A percentile compares a stretch with the other conserved stretches of the same genome.
These are phyloP conservation scores for Blastobotrys robertii DNA, from an alignment of 805 yeast species.

Conservation along the genomic window DNA sequence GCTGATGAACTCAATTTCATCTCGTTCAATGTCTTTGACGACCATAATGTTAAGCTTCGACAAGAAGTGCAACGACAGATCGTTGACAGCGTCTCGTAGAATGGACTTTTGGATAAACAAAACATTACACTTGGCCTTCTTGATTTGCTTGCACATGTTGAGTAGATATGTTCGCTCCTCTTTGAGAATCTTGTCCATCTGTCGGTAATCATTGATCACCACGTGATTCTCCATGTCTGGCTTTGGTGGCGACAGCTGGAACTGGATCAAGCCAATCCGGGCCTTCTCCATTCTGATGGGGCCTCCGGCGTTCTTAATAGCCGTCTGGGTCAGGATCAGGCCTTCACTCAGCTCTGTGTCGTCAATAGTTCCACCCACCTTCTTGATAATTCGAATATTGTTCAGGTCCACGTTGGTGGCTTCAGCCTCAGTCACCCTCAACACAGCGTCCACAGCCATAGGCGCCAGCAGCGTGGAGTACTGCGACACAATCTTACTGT, in stretches of 20 bases:
- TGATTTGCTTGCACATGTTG: slow-evolving; percentile 91
- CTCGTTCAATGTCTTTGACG: slow-evolving; percentile 90
- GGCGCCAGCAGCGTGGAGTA: slow-evolving; percentile 81
- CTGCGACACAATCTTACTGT: slow-evolving; percentile 93
- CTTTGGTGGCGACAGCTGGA: slow-evolving; percentile 92
- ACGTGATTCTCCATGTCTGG: slow-evolving; percentile 98
- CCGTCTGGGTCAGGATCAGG: slow-evolving; percentile 86
- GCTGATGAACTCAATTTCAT: slow-evolving; percentile 84
- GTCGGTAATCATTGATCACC: slow-evolving; percentile 95
- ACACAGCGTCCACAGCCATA: slow-evolving; percentile 85
- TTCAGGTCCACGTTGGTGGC: slow-evolving; percentile 69
- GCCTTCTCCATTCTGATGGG: slow-evolving; percentile 94
- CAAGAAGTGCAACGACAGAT: slow-evolving; percentile 86
- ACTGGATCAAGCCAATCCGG: slow-evolving; percentile 78
- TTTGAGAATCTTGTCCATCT: slow-evolving; percentile 96
- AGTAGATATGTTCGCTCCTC: slow-evolving; percentile 95
- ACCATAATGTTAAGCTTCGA: slow-evolving; percentile 91
- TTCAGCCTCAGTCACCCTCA: slow-evolving; percentile 58
- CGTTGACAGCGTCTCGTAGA: slow-evolving; percentile 89
- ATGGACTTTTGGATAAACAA: slow-evolving; percentile 86
- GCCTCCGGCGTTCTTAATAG: slow-evolving; percentile 85
- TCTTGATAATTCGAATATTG: slow-evolving; percentile 83
- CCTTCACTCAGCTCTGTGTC: slow-evolving; percentile 87
- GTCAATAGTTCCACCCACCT: slow-evolving; percentile 95
- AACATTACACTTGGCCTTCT: slow-evolving; percentile 94